A percentile compares a stretch with the other conserved stretches of the same genome.
Evolutionary conservation across 371 early-diverging fungal species (phyloP).

Genomic region (Rhizopus delemar): DNA sequence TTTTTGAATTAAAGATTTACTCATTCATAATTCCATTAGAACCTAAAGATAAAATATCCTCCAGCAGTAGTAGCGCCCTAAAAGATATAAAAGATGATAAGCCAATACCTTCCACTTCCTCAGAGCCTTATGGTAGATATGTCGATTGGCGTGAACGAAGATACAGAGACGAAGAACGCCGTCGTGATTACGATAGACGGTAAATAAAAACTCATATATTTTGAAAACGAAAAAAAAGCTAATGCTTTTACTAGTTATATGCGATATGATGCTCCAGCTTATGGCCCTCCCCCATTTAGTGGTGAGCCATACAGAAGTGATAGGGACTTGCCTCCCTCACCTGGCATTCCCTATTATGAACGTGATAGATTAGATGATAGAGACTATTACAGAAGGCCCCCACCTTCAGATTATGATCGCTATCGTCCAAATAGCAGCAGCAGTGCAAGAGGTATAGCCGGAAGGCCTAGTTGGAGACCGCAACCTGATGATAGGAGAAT

Average conservation of each 20-base stretch:
- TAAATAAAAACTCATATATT: neutral
- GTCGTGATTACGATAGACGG: constrained; percentile 48
- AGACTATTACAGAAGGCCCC: constrained; percentile 37
- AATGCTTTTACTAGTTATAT: constrained; percentile 15
- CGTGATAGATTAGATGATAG: constrained; percentile 46
- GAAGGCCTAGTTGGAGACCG: constrained; percentile 11
- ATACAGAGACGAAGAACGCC: constrained; percentile 50
- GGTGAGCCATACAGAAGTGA: constrained; percentile 53
- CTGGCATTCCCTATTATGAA: constrained; percentile 41
- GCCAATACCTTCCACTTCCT: constrained; percentile 15
- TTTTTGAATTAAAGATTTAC: constrained; percentile 4
- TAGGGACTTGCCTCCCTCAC: constrained; percentile 41
- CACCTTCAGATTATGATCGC: constrained; percentile 36
- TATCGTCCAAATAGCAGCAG: constrained; percentile 25
- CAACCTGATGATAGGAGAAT: constrained; percentile 17
- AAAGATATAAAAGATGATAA: constrained; percentile 41
- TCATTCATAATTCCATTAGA: constrained; percentile 3
- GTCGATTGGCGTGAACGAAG: constrained; percentile 48
- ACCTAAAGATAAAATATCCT: constrained; percentile 24
- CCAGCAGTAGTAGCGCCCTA: constrained; percentile 13
- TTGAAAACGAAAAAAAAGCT: neutral
- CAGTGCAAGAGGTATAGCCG: constrained; percentile 6
- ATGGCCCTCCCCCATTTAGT: constrained; percentile 47
- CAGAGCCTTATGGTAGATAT: constrained; percentile 30
- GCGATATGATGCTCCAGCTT: constrained; percentile 42